Evolutionary conservation across 805 yeast genomes (phyloP).

Genomic region (Kodamaea kaohsiungensis): DNA sequence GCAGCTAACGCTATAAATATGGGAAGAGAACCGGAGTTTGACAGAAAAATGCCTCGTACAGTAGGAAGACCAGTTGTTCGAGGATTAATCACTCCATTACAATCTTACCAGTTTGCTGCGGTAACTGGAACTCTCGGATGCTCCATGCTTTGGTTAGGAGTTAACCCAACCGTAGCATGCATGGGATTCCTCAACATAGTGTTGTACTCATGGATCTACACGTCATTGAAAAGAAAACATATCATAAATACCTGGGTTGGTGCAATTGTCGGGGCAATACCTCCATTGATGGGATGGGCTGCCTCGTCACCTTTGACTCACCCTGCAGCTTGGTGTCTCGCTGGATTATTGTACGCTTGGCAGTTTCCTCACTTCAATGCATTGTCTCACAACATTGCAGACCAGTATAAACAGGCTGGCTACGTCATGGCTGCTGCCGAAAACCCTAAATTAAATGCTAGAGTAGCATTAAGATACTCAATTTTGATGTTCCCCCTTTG

Average conservation of each 20-base stretch:
- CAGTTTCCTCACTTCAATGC: slow-evolving; percentile 98
- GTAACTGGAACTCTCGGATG: slow-evolving; percentile 72
- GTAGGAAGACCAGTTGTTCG: slow-evolving; percentile 86
- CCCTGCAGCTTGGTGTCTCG: slow-evolving; percentile 95
- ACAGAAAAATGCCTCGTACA: slow-evolving; percentile 84
- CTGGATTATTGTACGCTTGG: slow-evolving; percentile 91
- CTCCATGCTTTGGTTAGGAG: slow-evolving; percentile 69
- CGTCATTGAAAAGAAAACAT: slow-evolving; percentile 81
- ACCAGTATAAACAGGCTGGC: slow-evolving; percentile 89
- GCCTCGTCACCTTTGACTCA: slow-evolving; percentile 70
- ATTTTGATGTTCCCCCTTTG: slow-evolving; percentile 94
- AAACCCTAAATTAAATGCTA: slow-evolving; percentile 86
- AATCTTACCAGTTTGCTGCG: slow-evolving; percentile 82
- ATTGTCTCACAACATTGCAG: slow-evolving; percentile 80
- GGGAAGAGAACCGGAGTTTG: slow-evolving; percentile 94
- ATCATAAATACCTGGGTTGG: slow-evolving; percentile 98
- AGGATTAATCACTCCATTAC: slow-evolving; percentile 70
- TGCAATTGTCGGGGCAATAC: slow-evolving; percentile 97
- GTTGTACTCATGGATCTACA: slow-evolving; percentile 87
- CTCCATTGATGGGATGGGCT: slow-evolving; percentile 99
- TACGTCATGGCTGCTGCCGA: slow-evolving; percentile 97
- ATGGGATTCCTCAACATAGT: slow-evolving; percentile 81
- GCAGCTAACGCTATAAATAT: slow-evolving; percentile 96
- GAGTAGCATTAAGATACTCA: slow-evolving; percentile 90
- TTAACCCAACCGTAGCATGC: slow-evolving; percentile 78